Conservation (phyloP, 257 asterid species). For the Mitragyna speciosa region DNA sequence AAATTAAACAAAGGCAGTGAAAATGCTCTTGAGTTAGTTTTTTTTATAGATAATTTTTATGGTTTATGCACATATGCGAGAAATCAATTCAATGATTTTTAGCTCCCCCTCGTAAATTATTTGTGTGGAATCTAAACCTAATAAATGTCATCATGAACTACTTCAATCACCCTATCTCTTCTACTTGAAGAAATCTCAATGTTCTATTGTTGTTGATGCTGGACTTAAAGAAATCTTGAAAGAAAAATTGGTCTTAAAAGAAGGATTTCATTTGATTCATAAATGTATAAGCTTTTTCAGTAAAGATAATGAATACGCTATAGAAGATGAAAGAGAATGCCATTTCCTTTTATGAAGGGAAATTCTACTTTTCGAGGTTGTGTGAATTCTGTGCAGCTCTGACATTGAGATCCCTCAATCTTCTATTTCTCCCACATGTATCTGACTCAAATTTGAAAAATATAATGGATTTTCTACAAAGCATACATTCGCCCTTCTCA, state of each 20-base stretch:
- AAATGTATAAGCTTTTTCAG: not conserved
- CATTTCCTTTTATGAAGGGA: conserved; percentile 15
- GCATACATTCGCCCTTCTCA: not conserved
- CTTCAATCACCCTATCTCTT: conserved; percentile 20
- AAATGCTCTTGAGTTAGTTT: conserved; percentile 33
- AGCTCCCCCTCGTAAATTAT: no score
- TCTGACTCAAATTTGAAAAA: conserved; percentile 2
- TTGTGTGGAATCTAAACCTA: conserved; percentile 26
- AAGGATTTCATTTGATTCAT: not conserved
- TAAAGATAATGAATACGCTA: not conserved
- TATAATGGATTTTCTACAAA: not conserved
- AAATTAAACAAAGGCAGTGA: conserved; percentile 30
- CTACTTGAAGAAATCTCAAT: conserved; percentile 28
- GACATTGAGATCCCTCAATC: conserved; percentile 28
- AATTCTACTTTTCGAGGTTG: conserved; percentile 2
- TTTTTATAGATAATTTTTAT: conserved; percentile 25
- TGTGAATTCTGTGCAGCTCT: conserved; percentile 14
- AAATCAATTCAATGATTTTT: conserved; percentile 19
- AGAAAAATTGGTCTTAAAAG: not conserved
- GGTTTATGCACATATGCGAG: conserved; percentile 29
- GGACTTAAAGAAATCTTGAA: conserved; percentile 17
- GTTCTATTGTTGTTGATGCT: conserved; percentile 17
- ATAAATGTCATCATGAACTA: conserved; percentile 18
- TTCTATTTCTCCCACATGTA: conserved; percentile 17
- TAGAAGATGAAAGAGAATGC: conserved; percentile 9